Conservation (phyloP, 306 rosid species). For the Ochetophila trinervis region DNA sequence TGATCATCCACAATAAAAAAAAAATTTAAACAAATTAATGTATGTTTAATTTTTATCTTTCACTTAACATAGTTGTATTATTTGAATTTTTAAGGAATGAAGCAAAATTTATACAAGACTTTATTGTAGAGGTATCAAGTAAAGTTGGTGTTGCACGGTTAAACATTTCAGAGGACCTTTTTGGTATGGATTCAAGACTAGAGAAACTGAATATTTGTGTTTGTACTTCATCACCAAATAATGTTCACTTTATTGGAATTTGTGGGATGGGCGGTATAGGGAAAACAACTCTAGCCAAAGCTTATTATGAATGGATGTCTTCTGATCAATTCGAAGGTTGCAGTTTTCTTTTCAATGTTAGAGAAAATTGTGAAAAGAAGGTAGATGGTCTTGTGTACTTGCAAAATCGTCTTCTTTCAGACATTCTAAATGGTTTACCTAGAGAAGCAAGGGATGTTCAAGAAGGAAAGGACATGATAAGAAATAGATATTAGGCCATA, state of each 20-base stretch:
- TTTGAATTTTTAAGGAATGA: not conserved
- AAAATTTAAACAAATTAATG: too few species aligned
- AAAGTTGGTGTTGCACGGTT: not conserved
- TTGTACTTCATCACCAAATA: not conserved
- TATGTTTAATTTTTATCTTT: too few species aligned
- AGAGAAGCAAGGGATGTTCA: not conserved
- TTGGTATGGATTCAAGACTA: constrained; percentile 18
- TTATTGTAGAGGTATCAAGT: not conserved
- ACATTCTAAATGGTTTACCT: not conserved
- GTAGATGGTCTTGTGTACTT: not conserved
- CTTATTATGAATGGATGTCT: constrained; percentile 4
- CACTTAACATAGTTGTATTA: not conserved
- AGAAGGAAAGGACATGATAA: constrained; percentile 9
- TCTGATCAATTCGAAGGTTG: not conserved
- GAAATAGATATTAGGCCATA: constrained; percentile 2
- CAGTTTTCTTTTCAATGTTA: constrained; percentile 24
- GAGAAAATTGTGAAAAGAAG: constrained; percentile 2
- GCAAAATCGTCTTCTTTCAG: constrained; percentile 7
- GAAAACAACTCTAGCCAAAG: constrained; percentile 26
- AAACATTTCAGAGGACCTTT: constrained; percentile 2
- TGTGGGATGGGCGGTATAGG: constrained; percentile 38
- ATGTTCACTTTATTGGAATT: constrained; percentile 19
- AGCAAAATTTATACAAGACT: not conserved
- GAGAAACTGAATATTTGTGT: not conserved
- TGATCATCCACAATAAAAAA: not conserved